Percentiles rank a stretch among this genome's conserved stretches.
Conservation (phyloP, 805 yeast species). For the Hanseniaspora osmophila region DNA sequence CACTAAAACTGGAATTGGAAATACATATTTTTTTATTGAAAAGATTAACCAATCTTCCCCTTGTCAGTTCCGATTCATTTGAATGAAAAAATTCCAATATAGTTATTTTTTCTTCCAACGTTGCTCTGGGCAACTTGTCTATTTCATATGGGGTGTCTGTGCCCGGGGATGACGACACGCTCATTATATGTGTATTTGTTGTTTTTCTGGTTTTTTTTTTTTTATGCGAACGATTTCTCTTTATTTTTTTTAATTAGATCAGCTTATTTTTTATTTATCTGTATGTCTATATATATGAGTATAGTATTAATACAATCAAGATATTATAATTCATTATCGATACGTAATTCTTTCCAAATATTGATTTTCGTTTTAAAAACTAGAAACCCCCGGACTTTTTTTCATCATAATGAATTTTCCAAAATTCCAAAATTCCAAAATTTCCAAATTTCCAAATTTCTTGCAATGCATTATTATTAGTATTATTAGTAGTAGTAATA, state of each 20-base stretch:
- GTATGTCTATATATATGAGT: too few species aligned
- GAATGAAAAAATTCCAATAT: conserved; percentile 31
- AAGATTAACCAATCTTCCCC: conserved; percentile 42
- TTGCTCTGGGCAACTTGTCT: conserved; percentile 31
- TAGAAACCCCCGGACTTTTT: too few species aligned
- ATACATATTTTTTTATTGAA: conserved; percentile 37
- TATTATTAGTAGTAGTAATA: too few species aligned
- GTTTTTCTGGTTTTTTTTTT: not conserved
- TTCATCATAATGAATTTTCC: too few species aligned
- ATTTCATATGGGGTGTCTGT: not conserved
- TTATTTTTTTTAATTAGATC: not conserved
- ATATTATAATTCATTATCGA: too few species aligned
- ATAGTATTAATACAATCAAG: too few species aligned
- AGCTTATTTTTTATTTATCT: not conserved
- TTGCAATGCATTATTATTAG: too few species aligned
- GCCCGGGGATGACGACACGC: not conserved
- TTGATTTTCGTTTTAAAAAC: not conserved
- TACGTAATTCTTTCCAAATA: not conserved
- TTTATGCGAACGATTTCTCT: not conserved
- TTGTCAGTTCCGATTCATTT: conserved; percentile 36
- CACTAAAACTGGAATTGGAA: conserved; percentile 46
- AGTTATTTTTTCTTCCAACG: conserved; percentile 43
- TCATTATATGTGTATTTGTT: not conserved
- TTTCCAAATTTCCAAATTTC: too few species aligned
- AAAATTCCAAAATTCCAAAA: too few species aligned